Evolutionary conservation across 176 grass and related monocot genomes (phyloP), one percentile per base, ranked within the genome.

Genomic region (Triticum dicoccoides): DNA sequence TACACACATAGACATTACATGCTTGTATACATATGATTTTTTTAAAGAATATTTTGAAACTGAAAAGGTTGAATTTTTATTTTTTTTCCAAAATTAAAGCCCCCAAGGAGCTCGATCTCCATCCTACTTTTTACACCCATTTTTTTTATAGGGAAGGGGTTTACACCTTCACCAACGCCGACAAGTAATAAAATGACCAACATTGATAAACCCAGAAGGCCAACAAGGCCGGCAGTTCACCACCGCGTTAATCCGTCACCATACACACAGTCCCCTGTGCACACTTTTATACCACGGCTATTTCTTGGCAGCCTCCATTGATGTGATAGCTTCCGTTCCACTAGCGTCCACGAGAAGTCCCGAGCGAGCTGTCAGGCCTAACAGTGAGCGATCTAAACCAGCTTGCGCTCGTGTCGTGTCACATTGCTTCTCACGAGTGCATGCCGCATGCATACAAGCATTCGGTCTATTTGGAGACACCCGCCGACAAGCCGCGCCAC

Each of bases 401-500:
- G 25, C 35, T 37, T 8, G 41, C 37, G 81, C 29, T 64, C 65
- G 25, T 9, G 74, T 63, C 33, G 54, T 3, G 58, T 54, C 65
- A 20, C 9, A 17, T 54, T 62, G 39, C 63, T 18, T 56, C 39
- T 9, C 73, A 73, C 70, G 21, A 21, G 37, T 7, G 37, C 32
- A 29, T 25, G 30, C 79, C 1, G 25, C 52, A 47, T 3, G 32
- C 61, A 51, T 9, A 12, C 38, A 35, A 34, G 54, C 39, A 34
- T 6, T 13, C 66, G 76, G 9, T 4, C 47, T 35, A 4, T 63
- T 2, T 21, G 18, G 54, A 59, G 37, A 4, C 8, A 1, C 58
- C 69, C 7, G 27, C 69, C 84, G 54, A 80, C 66, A 80, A 58
- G 76, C 81, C 76, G 42, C 39, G 29, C 11, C 4, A 72, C 88